These are phyloP conservation scores for Aurinia saxatilis DNA, from an alignment of 345 rosid species.

Conservation along the genomic window DNA sequence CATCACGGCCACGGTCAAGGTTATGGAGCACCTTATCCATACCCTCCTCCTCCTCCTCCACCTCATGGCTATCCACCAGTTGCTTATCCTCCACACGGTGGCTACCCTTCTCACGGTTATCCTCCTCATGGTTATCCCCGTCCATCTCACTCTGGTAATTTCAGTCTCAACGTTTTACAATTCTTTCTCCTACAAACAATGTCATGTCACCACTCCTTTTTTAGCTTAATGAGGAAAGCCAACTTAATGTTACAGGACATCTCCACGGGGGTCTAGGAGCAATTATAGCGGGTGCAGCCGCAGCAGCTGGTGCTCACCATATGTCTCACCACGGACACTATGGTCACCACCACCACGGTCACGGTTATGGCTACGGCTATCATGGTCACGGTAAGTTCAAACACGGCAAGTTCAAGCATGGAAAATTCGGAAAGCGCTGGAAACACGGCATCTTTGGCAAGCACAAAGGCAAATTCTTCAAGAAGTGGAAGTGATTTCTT, in stretches of 20 bases:
- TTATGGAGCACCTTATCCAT: conserved; percentile 29
- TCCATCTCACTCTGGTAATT: conserved; percentile 28
- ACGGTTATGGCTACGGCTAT: conserved; percentile 23
- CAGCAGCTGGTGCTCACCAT: conserved; percentile 66
- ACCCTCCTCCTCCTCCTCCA: conserved; percentile 34
- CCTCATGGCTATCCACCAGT: too few species aligned
- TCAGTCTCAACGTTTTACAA: not conserved
- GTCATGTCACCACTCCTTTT: not conserved
- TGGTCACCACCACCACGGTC: conserved; percentile 32
- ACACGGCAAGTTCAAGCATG: conserved; percentile 64
- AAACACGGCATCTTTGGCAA: conserved; percentile 62
- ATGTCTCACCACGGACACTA: conserved; percentile 45
- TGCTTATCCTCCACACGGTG: conserved; percentile 33
- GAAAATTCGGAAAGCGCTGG: conserved; percentile 62
- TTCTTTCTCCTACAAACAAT: not conserved
- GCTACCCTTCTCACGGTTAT: conserved; percentile 38
- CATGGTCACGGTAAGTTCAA: conserved; percentile 67
- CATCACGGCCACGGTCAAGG: conserved; percentile 7
- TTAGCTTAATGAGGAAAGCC: not conserved
- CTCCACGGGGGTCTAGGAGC: conserved; percentile 48
- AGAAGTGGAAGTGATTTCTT: conserved; percentile 42
- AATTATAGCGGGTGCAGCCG: conserved; percentile 65
- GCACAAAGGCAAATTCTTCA: conserved; percentile 54
- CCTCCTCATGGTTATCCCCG: conserved; percentile 22
- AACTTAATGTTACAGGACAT: conserved; percentile 15